Evolutionary conservation across 768 basidiomycete species (phyloP), one percentile per base, ranked within the genome.

Genomic region (Boletus sp.): DNA sequence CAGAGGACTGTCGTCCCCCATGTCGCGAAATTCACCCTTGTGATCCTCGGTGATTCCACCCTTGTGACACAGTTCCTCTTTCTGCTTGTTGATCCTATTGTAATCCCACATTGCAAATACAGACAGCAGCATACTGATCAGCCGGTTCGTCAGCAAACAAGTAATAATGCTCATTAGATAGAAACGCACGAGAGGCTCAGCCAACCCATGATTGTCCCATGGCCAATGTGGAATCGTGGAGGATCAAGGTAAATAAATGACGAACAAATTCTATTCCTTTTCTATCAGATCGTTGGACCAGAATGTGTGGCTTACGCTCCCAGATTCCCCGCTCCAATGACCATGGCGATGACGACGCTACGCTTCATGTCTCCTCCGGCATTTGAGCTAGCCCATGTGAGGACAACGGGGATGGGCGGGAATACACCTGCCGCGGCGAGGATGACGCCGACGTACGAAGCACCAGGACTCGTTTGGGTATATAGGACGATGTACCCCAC

Each of bases 341-440:
- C 76, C 73, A 82, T 76, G 5, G 80, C 85, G 30, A 84, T 57
- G 15, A 76, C 74, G 14, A 84, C 75, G 15, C 76, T 83, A 53
- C 77, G 75, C 62, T 81, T 79, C 47, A 80, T 59, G 60, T 83
- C 82, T 18, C 84, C 82, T 24, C 84, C 84, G 0, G 80, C 77
- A 52, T 83, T 82, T 7, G 78, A 78, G 2, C 78, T 75, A 1
- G 73, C 78, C 85, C 84, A 86, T 37, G 82, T 80, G 2, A 86
- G 66, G 32, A 66, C 63, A 18, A 82, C 71, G 28, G 72, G 72
- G 50, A 83, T 72, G 7, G 76, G 77, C 2, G 85, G 79, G 61
- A 71, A 84, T 6, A 80, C 77, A 29, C 84, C 84, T 20, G 74
- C 68, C 4, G 82, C 79, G 20, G 81, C 79, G 39, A 85, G 66